Evolutionary conservation across 2,329 filamentous ascomycete species (phyloP).

Genomic region (Botrytis fragariae): DNA sequence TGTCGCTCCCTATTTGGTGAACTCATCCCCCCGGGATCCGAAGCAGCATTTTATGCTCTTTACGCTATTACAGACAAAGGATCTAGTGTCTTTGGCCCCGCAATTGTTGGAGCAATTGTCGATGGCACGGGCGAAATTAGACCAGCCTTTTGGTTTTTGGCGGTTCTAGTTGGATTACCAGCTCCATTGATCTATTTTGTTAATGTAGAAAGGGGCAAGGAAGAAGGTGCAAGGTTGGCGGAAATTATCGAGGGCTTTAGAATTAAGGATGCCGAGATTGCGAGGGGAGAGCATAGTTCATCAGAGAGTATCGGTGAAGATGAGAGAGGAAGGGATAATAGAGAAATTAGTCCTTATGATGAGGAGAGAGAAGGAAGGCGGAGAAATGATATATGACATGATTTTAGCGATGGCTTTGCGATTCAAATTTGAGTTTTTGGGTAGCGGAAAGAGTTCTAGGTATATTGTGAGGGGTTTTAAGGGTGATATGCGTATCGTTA

Average conservation of each 20-base stretch:
- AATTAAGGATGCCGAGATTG: slow-evolving; percentile 17
- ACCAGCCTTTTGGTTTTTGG: slow-evolving; percentile 88
- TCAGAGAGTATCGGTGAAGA: neutral
- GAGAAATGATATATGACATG: slow-evolving; percentile 3
- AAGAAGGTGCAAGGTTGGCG: slow-evolving; percentile 63
- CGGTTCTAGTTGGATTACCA: slow-evolving; percentile 74
- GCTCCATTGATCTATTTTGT: slow-evolving; percentile 81
- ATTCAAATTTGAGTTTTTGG: neutral
- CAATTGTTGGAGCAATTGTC: slow-evolving; percentile 88
- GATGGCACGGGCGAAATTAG: slow-evolving; percentile 76
- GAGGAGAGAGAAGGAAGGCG: neutral
- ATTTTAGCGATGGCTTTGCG: neutral
- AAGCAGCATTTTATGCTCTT: slow-evolving; percentile 80
- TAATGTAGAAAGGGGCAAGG: slow-evolving; percentile 73
- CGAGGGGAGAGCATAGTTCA: neutral
- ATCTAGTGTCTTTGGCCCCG: slow-evolving; percentile 87
- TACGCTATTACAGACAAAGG: slow-evolving; percentile 99
- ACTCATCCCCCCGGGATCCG: slow-evolving; percentile 86
- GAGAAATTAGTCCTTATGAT: neutral
- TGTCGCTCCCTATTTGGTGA: slow-evolving; percentile 89
- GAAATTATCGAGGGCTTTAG: slow-evolving; percentile 30
- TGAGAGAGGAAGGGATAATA: neutral
- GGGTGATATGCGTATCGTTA: neutral
- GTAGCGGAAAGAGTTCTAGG: neutral
- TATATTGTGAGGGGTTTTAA: neutral